These are phyloP conservation scores for Eucalyptus rudis DNA, from an alignment of 345 rosid genomes.

Conservation along the genomic window DNA sequence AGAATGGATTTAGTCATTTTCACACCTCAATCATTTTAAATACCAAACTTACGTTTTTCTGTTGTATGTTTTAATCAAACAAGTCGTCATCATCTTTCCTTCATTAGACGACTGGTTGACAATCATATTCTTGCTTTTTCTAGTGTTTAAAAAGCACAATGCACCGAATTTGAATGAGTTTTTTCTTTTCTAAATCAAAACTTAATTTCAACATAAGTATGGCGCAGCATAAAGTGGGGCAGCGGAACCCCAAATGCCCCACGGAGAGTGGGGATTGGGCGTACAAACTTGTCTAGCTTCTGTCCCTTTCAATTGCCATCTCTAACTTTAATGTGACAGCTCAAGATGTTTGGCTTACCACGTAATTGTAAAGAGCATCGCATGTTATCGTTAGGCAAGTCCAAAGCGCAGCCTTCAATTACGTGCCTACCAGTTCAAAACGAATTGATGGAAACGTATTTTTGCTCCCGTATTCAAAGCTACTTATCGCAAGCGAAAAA, in stretches of 20 bases:
- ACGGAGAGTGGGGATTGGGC: too few relatives aligned
- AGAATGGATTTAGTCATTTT: not conserved
- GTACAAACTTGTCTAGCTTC: too few relatives aligned
- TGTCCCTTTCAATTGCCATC: too few relatives aligned
- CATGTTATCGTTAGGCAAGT: not conserved
- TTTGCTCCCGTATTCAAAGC: not conserved
- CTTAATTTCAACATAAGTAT: too few relatives aligned
- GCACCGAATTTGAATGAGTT: not conserved
- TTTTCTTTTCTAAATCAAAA: not conserved
- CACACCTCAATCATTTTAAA: not conserved
- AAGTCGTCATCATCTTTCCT: not conserved
- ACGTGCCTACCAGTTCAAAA: not conserved
- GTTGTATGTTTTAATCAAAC: not conserved
- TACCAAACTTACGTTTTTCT: not conserved
- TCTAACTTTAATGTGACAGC: not conserved
- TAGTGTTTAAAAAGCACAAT: not conserved
- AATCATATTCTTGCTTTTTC: not conserved
- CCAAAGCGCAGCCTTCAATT: not conserved
- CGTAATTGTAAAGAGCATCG: too few relatives aligned
- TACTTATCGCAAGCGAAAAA: too few relatives aligned
- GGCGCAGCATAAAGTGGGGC: too few relatives aligned
- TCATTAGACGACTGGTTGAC: not conserved
- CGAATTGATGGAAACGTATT: not conserved
- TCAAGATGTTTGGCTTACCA: not conserved
- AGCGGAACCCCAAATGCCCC: too few relatives aligned